phyloP scores from a whole-genome alignment of 1,139 yeast genomes.

The Geotrichum phurueaensis region DNA sequence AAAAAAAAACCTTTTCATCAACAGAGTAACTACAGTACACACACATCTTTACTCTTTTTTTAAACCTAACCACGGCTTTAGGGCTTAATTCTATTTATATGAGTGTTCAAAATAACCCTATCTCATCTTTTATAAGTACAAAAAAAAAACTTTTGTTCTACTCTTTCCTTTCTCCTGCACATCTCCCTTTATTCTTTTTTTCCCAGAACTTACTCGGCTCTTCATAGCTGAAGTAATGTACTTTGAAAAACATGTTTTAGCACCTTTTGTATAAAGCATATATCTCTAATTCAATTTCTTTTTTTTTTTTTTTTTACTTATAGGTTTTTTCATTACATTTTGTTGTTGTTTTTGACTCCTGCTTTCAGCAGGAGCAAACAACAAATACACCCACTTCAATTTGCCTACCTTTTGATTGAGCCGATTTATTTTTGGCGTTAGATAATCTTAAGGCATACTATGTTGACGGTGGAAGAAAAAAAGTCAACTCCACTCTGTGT shows the following conservation, averaged over 20 bases:
- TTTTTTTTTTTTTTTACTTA: not conserved
- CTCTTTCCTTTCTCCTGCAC: not conserved
- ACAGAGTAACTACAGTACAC: too few relatives aligned
- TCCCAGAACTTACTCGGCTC: not conserved
- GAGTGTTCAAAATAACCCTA: not conserved
- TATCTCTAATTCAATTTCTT: not conserved
- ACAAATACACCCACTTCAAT: slow-evolving; percentile 13
- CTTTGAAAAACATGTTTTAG: not conserved
- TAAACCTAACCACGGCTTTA: not conserved
- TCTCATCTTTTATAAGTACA: not conserved
- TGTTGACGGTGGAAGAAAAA: slow-evolving; percentile 21
- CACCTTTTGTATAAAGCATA: not conserved
- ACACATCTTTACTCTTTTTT: not conserved
- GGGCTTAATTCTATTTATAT: not conserved
- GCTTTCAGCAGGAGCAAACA: not conserved
- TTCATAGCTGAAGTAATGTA: not conserved
- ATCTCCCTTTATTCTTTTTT: not conserved
- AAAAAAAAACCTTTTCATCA: not conserved
- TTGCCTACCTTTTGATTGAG: slow-evolving; percentile 15
- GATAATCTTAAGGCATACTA: slow-evolving; percentile 15
- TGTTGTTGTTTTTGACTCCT: not conserved
- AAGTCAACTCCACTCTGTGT: slow-evolving; percentile 24
- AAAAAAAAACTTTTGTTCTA: not conserved
- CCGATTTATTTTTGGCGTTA: slow-evolving; percentile 7
- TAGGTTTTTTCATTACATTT: not conserved